Conservation (phyloP, 805 yeast genomes). For the Candida suzukii region DNA sequence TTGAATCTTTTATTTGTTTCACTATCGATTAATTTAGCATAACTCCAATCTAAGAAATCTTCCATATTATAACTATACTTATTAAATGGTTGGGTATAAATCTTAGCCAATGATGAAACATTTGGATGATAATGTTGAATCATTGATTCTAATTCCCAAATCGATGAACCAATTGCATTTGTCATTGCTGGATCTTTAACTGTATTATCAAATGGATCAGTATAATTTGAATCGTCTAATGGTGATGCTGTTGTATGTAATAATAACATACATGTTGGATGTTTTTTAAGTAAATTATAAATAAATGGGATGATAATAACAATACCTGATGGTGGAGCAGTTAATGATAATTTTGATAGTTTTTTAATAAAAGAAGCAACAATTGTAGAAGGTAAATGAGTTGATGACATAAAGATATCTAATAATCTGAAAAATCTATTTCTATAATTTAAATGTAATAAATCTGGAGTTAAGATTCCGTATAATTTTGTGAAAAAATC, state of each 20-base stretch:
- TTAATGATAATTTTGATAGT: slow-evolving; percentile 64
- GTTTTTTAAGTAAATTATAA: slow-evolving; percentile 82
- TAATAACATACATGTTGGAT: slow-evolving; percentile 90
- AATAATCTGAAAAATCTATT: slow-evolving; percentile 83
- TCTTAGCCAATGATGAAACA: slow-evolving; percentile 84
- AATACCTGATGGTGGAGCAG: slow-evolving; percentile 83
- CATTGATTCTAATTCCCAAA: slow-evolving; percentile 87
- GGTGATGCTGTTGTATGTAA: slow-evolving; percentile 47
- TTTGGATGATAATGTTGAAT: slow-evolving; percentile 86
- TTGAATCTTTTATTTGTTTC: slow-evolving; percentile 61
- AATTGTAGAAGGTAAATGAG: slow-evolving; percentile 77
- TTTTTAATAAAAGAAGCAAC: slow-evolving; percentile 87
- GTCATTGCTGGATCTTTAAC: slow-evolving; percentile 76
- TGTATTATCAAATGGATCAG: slow-evolving; percentile 59
- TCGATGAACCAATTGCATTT: slow-evolving; percentile 73
- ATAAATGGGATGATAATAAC: slow-evolving; percentile 86
- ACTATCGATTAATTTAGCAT: slow-evolving; percentile 53
- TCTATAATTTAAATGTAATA: slow-evolving; percentile 73
- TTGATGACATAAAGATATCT: slow-evolving; percentile 78
- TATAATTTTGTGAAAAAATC: slow-evolving; percentile 80
- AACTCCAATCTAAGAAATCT: slow-evolving; percentile 91
- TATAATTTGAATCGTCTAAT: slow-evolving; percentile 25
- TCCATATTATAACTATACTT: slow-evolving; percentile 85
- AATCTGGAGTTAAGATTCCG: slow-evolving; percentile 64
- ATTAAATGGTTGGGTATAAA: slow-evolving; percentile 83